Conservation (phyloP, 805 yeast genomes). For the Debaryomyces castellii region DNA sequence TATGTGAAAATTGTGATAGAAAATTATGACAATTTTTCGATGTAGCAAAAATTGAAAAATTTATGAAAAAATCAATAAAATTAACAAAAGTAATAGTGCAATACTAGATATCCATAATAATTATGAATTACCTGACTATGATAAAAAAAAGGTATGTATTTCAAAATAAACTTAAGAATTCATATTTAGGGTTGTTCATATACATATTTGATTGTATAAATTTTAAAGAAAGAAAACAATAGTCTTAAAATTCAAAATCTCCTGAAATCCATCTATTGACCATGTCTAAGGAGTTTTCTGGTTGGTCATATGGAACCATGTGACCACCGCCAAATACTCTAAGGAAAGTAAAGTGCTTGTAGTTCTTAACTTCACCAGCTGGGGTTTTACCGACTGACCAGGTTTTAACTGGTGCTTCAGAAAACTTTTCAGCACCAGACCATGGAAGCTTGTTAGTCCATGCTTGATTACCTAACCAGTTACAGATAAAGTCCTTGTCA, state of each 20-base stretch:
- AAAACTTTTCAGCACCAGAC: slow-evolving; percentile 54
- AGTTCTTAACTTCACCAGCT: slow-evolving; percentile 76
- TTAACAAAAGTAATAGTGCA: no score
- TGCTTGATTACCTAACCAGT: slow-evolving; percentile 88
- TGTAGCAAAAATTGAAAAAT: no score
- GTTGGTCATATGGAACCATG: slow-evolving; percentile 93
- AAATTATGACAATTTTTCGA: no score
- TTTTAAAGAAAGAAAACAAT: not conserved
- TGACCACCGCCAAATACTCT: slow-evolving; percentile 90
- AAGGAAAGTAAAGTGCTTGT: slow-evolving; percentile 72
- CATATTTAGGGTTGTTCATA: no score
- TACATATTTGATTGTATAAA: not conserved
- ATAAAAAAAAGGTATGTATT: not conserved
- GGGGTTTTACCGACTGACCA: slow-evolving; percentile 41
- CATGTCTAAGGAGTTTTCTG: slow-evolving; percentile 74
- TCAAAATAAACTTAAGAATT: not conserved
- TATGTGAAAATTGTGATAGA: no score
- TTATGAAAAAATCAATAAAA: no score
- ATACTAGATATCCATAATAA: no score
- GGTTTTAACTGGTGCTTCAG: slow-evolving; percentile 36
- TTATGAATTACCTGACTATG: no score
- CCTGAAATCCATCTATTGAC: slow-evolving; percentile 83
- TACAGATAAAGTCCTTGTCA: slow-evolving; percentile 88
- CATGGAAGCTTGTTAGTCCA: slow-evolving; percentile 74
- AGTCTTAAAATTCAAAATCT: slow-evolving; percentile 38